phyloP scores from a whole-genome alignment of 2,329 filamentous ascomycete genomes.

The Cladophialophora yegresii region DNA sequence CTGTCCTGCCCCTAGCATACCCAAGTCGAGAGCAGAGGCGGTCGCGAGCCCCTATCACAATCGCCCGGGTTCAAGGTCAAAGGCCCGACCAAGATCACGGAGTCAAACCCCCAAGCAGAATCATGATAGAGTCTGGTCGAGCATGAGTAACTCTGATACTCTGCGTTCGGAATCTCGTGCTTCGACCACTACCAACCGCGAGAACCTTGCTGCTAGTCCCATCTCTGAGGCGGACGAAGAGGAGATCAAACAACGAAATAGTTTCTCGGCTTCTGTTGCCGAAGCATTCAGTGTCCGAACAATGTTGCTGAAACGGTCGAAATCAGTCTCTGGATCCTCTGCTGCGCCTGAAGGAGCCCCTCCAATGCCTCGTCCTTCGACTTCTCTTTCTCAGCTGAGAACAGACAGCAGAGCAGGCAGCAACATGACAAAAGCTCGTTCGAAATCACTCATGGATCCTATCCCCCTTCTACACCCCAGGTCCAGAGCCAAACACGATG shows the following conservation, averaged over 20 bases:
- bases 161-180: slow-evolving; percentile 6
- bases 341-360: neutral
- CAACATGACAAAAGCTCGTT: neutral
- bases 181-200: neutral
- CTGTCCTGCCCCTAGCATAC: slow-evolving; percentile 29
- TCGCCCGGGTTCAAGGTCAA: neutral
- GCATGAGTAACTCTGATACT: neutral
- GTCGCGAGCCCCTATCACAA: slow-evolving; percentile 3
- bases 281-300: slow-evolving; percentile 8
- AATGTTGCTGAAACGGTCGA: slow-evolving; percentile 18
- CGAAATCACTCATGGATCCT: neutral
- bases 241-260: slow-evolving; percentile 19
- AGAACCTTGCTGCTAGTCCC: neutral
- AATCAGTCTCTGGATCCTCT: slow-evolving; percentile 8
- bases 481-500: neutral
- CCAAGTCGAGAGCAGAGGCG: slow-evolving; percentile 22
- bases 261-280: slow-evolving; percentile 18
- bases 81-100: slow-evolving; percentile 7
- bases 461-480: neutral
- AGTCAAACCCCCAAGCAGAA: slow-evolving; percentile 7
- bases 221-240: slow-evolving; percentile 12
- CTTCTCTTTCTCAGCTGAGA: neutral
- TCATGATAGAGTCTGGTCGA: slow-evolving; percentile 10
- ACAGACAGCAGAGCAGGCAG: neutral
- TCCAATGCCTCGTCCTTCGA: neutral